Conservation (phyloP, 2,329 filamentous ascomycete genomes). For the Talaromyces sp. region DNA sequence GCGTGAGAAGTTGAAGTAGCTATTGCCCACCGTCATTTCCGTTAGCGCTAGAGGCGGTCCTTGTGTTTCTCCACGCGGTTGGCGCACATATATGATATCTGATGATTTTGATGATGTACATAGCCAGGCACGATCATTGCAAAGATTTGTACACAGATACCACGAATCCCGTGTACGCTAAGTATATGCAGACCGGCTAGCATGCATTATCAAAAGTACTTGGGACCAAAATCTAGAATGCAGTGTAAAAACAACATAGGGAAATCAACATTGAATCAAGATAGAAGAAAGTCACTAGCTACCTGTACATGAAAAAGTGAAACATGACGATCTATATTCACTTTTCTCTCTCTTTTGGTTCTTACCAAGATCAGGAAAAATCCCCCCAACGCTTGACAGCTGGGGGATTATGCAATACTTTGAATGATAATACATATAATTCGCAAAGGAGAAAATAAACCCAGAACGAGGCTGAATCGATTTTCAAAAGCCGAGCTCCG, state of each 20-base stretch:
- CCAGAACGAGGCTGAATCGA: constrained; percentile 2
- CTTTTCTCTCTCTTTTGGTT: constrained; percentile 11
- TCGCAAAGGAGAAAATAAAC: neutral
- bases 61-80: neutral
- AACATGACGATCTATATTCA: constrained; percentile 19
- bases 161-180: neutral
- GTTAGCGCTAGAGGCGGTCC: neutral
- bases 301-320: constrained; percentile 39
- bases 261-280: constrained; percentile 33
- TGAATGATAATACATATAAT: constrained; percentile 16
- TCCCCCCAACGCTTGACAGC: constrained; percentile 2
- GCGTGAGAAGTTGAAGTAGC: neutral
- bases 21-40: neutral
- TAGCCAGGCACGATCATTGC: neutral
- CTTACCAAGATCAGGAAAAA: constrained; percentile 8
- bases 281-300: constrained; percentile 31
- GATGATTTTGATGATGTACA: neutral
- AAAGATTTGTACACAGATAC: neutral
- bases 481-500: neutral
- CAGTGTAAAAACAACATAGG: constrained; percentile 24
- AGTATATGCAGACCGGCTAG: neutral
- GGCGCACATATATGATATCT: neutral
- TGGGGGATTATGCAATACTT: constrained; percentile 17
- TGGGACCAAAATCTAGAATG: neutral
- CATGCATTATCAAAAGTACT: neutral